A percentile compares a stretch with the other conserved stretches of the same genome.
Conservation (phyloP, 257 asterid species). For the Nicotiana tabacum region DNA sequence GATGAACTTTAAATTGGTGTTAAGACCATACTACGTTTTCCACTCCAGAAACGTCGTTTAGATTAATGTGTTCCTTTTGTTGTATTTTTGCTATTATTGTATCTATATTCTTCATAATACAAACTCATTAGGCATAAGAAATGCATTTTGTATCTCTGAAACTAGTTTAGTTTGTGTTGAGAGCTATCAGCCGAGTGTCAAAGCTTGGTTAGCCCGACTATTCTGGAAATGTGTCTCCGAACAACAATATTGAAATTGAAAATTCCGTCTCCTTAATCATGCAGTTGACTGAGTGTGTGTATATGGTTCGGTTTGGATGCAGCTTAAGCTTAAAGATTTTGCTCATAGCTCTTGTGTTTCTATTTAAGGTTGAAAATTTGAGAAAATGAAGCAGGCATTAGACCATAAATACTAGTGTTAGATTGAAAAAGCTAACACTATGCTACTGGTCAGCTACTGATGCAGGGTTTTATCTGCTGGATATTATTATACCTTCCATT, state of each 20-base stretch:
- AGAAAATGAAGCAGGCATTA: too few species aligned
- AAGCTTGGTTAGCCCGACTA: background rate
- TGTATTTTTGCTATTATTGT: background rate
- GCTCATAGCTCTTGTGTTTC: background rate
- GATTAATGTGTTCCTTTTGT: background rate
- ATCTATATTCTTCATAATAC: background rate
- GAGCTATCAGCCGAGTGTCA: background rate
- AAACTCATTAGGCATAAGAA: background rate
- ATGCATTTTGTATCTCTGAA: background rate
- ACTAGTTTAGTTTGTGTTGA: too few species aligned
- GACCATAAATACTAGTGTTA: too few species aligned
- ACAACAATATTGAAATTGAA: background rate
- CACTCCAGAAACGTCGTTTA: constrained; percentile 1
- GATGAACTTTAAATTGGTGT: constrained; percentile 44
- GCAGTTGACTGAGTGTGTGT: background rate
- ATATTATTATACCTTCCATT: too few species aligned
- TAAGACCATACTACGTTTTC: background rate
- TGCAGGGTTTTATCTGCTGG: too few species aligned
- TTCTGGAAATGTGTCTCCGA: background rate
- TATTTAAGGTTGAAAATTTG: too few species aligned
- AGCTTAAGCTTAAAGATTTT: background rate
- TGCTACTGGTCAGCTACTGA: too few species aligned
- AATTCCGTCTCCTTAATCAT: background rate
- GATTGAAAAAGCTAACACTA: too few species aligned
- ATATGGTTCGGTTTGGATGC: background rate